A percentile compares a stretch with the other conserved stretches of the same genome.
Conservation (phyloP, 495 filamentous ascomycete species). For the Penicillium parvum region DNA sequence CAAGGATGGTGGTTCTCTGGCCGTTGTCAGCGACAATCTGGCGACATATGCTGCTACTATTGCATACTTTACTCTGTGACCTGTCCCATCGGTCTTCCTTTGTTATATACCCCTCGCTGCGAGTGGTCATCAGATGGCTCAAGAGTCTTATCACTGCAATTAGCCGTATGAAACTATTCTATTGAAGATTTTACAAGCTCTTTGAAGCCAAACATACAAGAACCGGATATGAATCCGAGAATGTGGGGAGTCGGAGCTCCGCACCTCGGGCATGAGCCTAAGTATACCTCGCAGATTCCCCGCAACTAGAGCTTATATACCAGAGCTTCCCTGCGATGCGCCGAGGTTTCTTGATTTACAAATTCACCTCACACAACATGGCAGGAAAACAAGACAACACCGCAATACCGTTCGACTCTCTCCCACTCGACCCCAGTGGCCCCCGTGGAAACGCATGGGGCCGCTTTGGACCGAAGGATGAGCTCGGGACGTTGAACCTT, state of each 20-base stretch:
- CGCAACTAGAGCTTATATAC: too few species aligned
- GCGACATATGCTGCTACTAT: constrained; percentile 52
- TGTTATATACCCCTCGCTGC: constrained; percentile 2
- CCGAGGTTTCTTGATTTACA: too few species aligned
- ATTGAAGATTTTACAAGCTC: too few species aligned
- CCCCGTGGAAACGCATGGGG: constrained; percentile 53
- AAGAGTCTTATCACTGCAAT: too few species aligned
- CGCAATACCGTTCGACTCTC: constrained; percentile 33
- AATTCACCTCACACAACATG: constrained; percentile 6
- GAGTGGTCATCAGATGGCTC: too few species aligned
- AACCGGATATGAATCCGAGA: constrained; percentile 12
- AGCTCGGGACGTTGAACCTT: constrained; percentile 50
- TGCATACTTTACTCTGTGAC: constrained; percentile 39
- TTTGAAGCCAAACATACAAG: too few species aligned
- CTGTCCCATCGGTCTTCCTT: background rate
- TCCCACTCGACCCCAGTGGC: constrained; percentile 44
- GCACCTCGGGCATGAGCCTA: background rate
- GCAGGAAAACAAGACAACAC: background rate
- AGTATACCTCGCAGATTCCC: constrained; percentile 5
- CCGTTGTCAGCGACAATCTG: constrained; percentile 48
- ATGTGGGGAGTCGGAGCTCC: constrained; percentile 4
- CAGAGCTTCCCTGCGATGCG: too few species aligned
- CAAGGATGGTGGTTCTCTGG: constrained; percentile 46
- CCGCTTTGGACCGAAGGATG: constrained; percentile 43
- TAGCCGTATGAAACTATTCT: too few species aligned